Conservation (phyloP, 2,329 filamentous ascomycete species). For the Ampelomyces quisqualis region DNA sequence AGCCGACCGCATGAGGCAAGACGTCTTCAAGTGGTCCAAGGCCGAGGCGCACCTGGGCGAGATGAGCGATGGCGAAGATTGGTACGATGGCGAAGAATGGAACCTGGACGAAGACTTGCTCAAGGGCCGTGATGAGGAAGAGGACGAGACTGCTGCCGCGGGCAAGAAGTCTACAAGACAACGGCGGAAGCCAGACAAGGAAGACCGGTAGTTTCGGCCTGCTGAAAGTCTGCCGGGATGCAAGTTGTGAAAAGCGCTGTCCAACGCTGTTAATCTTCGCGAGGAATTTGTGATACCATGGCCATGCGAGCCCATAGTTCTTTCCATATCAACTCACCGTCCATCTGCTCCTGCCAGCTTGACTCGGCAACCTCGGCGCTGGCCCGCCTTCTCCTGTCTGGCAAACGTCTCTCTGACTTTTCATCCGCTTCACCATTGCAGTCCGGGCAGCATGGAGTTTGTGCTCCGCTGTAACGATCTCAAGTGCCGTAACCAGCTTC, state of each 20-base stretch:
- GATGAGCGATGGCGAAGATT: conserved; percentile 86
- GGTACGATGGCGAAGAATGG: conserved; percentile 84
- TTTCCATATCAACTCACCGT: neutral
- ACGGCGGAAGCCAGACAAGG: conserved; percentile 40
- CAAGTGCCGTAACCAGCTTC: conserved; percentile 70
- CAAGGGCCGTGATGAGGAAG: conserved; percentile 82
- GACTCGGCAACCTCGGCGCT: conserved; percentile 5
- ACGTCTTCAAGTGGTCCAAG: conserved; percentile 73
- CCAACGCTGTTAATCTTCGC: neutral
- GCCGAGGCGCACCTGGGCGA: conserved; percentile 75
- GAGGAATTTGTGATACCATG: conserved; percentile 6
- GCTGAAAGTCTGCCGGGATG: neutral
- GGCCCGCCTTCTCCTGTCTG: conserved; percentile 3
- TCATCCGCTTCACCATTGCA: conserved; percentile 1
- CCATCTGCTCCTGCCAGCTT: conserved; percentile 17
- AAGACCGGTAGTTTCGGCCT: conserved; percentile 30
- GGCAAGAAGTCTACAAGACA: conserved; percentile 53
- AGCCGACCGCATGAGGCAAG: conserved; percentile 69
- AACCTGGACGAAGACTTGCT: conserved; percentile 70
- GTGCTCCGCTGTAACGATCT: conserved; percentile 76
- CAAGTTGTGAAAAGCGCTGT: neutral
- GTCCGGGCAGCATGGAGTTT: conserved; percentile 65
- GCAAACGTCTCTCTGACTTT: neutral
- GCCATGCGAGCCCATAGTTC: neutral
- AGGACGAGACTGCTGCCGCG: conserved; percentile 58